Evolutionary conservation across 148 eudicot species (phyloP).

Genomic region (Chenopodium formosanum): DNA sequence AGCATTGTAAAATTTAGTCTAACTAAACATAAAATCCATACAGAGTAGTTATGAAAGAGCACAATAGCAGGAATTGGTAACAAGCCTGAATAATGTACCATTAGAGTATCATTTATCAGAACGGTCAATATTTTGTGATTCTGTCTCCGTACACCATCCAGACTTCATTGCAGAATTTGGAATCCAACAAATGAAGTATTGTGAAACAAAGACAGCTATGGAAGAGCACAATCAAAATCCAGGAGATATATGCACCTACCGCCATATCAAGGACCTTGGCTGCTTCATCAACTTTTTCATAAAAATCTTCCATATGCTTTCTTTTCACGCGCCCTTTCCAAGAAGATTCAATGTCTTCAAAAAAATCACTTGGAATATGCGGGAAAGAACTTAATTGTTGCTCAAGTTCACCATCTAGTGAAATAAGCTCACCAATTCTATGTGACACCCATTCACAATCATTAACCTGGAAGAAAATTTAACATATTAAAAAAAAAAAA

Average conservation of each 20-base stretch:
- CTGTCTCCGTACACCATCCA: background rate
- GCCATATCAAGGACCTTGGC: conserved; percentile 64
- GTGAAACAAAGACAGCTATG: background rate
- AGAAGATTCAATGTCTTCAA: conserved; percentile 82
- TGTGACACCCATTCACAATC: conserved; percentile 68
- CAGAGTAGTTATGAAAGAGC: background rate
- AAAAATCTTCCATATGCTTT: conserved; percentile 69
- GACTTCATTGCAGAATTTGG: background rate
- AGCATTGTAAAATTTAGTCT: too few relatives aligned
- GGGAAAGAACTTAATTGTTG: conserved; percentile 48
- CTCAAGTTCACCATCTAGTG: conserved; percentile 65
- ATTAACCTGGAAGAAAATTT: conserved; percentile 47
- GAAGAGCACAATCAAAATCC: background rate
- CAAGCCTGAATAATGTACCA: background rate
- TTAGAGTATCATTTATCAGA: background rate
- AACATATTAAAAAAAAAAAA: too few relatives aligned
- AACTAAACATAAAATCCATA: background rate
- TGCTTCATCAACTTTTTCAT: conserved; percentile 78
- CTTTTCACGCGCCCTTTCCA: conserved; percentile 95
- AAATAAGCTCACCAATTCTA: conserved; percentile 76
- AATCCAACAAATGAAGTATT: background rate
- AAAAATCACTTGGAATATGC: conserved; percentile 67
- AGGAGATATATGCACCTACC: conserved; percentile 42
- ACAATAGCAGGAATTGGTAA: background rate
- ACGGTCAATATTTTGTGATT: background rate